Base-by-base conservation (phyloP, 78 protist species). In the Abeoforma whisleri region DNA sequence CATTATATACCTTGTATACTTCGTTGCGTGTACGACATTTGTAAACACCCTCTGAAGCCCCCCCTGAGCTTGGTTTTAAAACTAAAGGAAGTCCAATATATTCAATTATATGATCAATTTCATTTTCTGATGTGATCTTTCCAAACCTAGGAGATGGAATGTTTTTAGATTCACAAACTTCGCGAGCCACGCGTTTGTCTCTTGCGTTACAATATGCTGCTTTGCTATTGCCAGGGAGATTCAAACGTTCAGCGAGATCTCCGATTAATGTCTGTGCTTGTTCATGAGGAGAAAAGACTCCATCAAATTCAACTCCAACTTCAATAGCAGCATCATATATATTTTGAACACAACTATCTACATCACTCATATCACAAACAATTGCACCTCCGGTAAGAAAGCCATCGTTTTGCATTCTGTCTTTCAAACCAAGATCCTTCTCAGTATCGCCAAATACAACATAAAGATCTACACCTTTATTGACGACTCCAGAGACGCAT, bases 251-350 rank as follows among this genome's bases (percentile, higher is more conserved):
- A 30, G 48, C 19, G 23, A 79, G 48, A 22, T 68, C 83, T 57
- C 83, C 83, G 12, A 79, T 68, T 57, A 79, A 19, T 28, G 83
- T 33, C 83, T 30, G 19, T 25, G 68, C 83, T 25, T 40, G 48
- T 38, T 81, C 85, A 72, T 81, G 69, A 8, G 85, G 85, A 8
- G 71, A 39, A 30, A 81, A 81, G 23, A 81, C 85, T 23, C 85
- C 85, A 37, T 81, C 85, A 62, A 81, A 81, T 23, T 81, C 69
- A 2, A 81, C 70, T 2, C 71, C 71, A 12, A 48, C 31, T 28
- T 25, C 0, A 28, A 30, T 28, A 25, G 73, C 85, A n/a, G 85
- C 85, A 22, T 30, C 28, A 39, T 23, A 48, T 5, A 81, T 48
- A 38, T 81, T 81, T 35, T 81, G 77, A 22, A 36, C 34, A 72